Base-by-base conservation (phyloP, 2,329 filamentous ascomycete species). In the Colletotrichum aenigma region DNA sequence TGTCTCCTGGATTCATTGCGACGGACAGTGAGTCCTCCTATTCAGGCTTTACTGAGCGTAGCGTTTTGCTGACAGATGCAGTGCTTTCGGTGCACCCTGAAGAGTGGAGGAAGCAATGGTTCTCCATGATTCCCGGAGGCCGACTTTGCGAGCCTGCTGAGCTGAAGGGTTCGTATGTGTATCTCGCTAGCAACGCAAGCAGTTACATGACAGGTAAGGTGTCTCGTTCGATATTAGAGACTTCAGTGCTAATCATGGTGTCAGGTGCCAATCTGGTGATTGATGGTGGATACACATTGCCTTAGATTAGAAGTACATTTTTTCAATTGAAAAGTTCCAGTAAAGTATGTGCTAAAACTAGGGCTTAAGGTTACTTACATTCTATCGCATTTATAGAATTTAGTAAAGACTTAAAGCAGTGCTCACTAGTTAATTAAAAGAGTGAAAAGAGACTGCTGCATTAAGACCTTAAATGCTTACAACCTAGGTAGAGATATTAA, bases 131-230 rank as follows among this genome's bases (percentile, higher is more conserved):
- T 18, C 67, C 73, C 4, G 68, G 68, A 10, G 70, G 61, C 13
- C 76, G 74, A 16, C 66, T 77, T 34, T 75, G 75, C 55, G 72
- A 75, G 10, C 75, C 75, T 16, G 75, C 73, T 7, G 75, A 77
- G 62, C 43, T 76, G 52, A 90, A 93, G 66, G 93, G 93, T 7
- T 92, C 93, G 1, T 93, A 92, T 3, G 89, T 85, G 4, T 86
- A 81, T 65, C 76, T 85, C 21, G 85, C 84, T 3, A 85, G 84
- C 60, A 81, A 84, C 71, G 84, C 85, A 4, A 84, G 82, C 28
- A 84, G 83, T 61, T 86, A 85, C 70, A 85, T 86, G 84, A 85
- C 84, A 13, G 84, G 84, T 82, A 71, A 9, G 21, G 2, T 15
- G 3, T 64, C 32, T 10, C 26, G 6, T 32, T 55, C 6, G 18